Base-by-base conservation (phyloP, 164 flowering plant genomes). In the Amborella trichopoda region DNA sequence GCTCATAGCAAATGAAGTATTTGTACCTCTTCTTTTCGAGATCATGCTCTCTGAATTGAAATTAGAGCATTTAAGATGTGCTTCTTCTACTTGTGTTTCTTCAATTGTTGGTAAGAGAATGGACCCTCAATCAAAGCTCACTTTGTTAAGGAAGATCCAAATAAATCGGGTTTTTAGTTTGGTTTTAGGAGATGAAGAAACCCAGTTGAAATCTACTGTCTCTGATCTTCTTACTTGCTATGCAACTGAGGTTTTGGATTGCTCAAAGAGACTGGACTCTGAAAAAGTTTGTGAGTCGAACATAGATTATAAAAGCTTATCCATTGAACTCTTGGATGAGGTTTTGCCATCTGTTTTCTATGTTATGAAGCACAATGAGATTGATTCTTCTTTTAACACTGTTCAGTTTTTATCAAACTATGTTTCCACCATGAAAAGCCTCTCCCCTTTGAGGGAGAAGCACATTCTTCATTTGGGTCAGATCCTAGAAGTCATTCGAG, bases 271-370 rank as follows among this genome's bases (percentile, higher is more conserved):
- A 36, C 47, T 79, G 68, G 71, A 59, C 52, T 55, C 84, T 2
- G 85, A 77, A 54, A 86, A 80, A 22, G 63, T 61, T 11, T 38
- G 20, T 16, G 20, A 38, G 9, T 18, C 16, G 41, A 38, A 22
- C 20, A 22, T 38, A 22, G n/a, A n/a, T n/a, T n/a, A n/a, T n/a
- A 79, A 69, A 43, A 63, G 60, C 8, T 44, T 64, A 14, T 71
- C 91, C 0, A 39, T 61, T 43, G 82, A 81, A 27, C 89, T 93
- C 25, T 65, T 93, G 53, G 75, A 93, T 48, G 97, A 85, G 58
- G 94, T 81, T 2, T 51, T 93, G 66, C 99, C 99, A 1, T 77
- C 93, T 0, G 87, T 88, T 21, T 93, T 93, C 16, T 73, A 71
- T 58, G 82, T 83, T 11, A 77, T 85, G 79, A 79, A 63, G 68